A percentile compares a stretch with the other conserved stretches of the same genome.
Evolutionary conservation across 192 early-diverging fungal genomes (phyloP).

Genomic region (Spizellomyces punctatus): DNA sequence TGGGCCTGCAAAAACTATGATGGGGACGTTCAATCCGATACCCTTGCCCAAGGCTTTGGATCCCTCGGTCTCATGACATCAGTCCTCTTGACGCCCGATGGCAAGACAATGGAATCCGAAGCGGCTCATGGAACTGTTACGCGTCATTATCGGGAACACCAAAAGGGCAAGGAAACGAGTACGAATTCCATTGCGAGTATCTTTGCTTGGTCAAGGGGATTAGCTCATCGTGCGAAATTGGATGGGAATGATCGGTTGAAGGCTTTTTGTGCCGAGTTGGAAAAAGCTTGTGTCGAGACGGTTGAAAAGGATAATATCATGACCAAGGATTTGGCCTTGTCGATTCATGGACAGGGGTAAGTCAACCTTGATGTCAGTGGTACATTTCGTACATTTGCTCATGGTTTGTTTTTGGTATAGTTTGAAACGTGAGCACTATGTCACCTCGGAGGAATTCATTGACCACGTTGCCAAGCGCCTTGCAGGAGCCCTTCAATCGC

Average conservation of each 20-base stretch:
- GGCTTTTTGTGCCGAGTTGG: conserved; percentile 77
- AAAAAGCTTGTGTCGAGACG: conserved; percentile 85
- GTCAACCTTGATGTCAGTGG: too few species aligned
- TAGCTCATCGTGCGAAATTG: conserved; percentile 92
- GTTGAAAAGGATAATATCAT: conserved; percentile 83
- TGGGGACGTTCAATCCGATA: conserved; percentile 93
- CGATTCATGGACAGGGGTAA: conserved; percentile 88
- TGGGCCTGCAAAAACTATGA: conserved; percentile 97
- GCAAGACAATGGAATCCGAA: conserved; percentile 89
- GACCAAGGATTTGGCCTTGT: conserved; percentile 98
- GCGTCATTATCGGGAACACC: conserved; percentile 91
- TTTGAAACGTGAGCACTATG: conserved; percentile 80
- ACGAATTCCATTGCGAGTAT: conserved; percentile 98
- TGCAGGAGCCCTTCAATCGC: too few species aligned
- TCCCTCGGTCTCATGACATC: conserved; percentile 95
- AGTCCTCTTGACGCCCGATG: conserved; percentile 90
- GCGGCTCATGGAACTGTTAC: conserved; percentile 98
- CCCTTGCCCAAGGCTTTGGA: conserved; percentile 96
- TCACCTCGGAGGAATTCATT: conserved; percentile 87
- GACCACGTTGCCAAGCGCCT: conserved; percentile 71
- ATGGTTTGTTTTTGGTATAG: conserved; percentile 20
- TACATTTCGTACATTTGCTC: too few species aligned
- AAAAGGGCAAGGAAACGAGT: conserved; percentile 88
- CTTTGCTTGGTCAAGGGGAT: conserved; percentile 88
- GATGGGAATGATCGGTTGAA: conserved; percentile 78